Evolutionary conservation across 2,329 filamentous ascomycete genomes (phyloP).

Genomic region (Verticillium isaacii): DNA sequence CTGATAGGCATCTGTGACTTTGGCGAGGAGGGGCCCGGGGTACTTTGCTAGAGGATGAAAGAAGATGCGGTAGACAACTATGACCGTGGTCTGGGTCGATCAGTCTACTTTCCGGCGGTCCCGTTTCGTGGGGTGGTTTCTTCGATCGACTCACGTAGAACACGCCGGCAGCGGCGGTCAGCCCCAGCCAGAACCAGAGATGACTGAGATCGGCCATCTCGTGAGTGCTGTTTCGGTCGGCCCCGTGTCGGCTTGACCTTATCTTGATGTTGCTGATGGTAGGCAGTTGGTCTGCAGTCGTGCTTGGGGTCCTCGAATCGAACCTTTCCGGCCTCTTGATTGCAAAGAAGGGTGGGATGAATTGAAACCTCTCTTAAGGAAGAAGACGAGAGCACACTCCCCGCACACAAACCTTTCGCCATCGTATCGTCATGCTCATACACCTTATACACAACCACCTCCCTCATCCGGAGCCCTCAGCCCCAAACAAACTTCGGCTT

Average conservation of each 20-base stretch:
- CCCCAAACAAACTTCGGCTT: constrained; percentile 1
- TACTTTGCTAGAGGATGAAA: constrained; percentile 63
- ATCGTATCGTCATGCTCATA: neutral
- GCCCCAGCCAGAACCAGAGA: constrained; percentile 33
- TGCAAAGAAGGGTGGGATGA: neutral
- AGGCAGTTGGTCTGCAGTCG: no score
- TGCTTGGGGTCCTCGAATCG: no score
- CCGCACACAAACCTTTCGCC: neutral
- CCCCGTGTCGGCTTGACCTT: neutral
- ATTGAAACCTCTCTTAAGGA: neutral
- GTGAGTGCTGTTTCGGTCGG: neutral
- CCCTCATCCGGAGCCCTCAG: neutral
- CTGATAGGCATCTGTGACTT: constrained; percentile 59
- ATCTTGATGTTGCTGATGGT: neutral
- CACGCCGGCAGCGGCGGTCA: constrained; percentile 26
- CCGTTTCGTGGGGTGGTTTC: neutral
- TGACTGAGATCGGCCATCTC: constrained; percentile 26
- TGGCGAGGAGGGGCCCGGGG: constrained; percentile 59
- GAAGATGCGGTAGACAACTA: constrained; percentile 53
- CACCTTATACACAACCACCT: neutral
- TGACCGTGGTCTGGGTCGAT: constrained; percentile 26
- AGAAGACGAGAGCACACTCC: neutral
- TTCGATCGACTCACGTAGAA: constrained; percentile 33
- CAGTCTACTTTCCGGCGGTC: neutral
- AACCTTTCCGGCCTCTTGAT: no score